phyloP scores from a whole-genome alignment of 805 yeast genomes.

The Cyberlindnera xishuangbannaensis region DNA sequence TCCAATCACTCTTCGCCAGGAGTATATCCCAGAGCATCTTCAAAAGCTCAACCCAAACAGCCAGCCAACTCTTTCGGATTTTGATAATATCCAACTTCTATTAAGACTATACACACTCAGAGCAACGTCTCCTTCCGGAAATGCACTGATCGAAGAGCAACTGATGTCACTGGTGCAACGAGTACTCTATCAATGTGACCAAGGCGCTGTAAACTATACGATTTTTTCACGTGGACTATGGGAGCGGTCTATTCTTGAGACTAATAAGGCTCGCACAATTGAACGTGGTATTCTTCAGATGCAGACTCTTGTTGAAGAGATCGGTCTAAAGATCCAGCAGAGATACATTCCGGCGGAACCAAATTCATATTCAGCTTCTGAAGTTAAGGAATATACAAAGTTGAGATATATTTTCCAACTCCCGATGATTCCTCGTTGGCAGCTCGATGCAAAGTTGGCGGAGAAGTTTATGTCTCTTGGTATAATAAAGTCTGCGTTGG shows the following conservation, averaged over 20 bases:
- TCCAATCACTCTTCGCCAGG: conserved; percentile 58
- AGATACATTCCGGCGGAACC: conserved; percentile 44
- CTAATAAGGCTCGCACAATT: conserved; percentile 74
- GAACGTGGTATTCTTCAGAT: conserved; percentile 93
- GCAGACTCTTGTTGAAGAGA: conserved; percentile 85
- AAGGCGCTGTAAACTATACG: conserved; percentile 56
- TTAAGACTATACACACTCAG: conserved; percentile 58
- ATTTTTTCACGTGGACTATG: conserved; percentile 78
- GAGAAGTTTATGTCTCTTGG: conserved; percentile 84
- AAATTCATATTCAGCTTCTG: conserved; percentile 10
- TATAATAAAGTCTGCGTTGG: conserved; percentile 78
- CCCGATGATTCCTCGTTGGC: conserved; percentile 80
- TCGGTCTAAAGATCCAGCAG: conserved; percentile 60
- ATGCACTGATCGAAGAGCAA: conserved; percentile 74
- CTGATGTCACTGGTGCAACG: conserved; percentile 71
- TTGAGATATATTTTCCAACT: conserved; percentile 66
- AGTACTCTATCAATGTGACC: conserved; percentile 48
- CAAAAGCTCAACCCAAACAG: conserved; percentile 66
- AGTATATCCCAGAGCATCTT: conserved; percentile 54
- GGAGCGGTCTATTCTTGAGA: conserved; percentile 83
- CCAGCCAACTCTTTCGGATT: conserved; percentile 66
- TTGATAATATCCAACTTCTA: conserved; percentile 71
- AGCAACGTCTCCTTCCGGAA: conserved; percentile 66
- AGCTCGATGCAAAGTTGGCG: conserved; percentile 75
- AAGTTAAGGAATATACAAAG: conserved; percentile 38